These are phyloP conservation scores for Apiospora pterosperma DNA, from an alignment of 2,329 filamentous ascomycete genomes.

Conservation along the genomic window DNA sequence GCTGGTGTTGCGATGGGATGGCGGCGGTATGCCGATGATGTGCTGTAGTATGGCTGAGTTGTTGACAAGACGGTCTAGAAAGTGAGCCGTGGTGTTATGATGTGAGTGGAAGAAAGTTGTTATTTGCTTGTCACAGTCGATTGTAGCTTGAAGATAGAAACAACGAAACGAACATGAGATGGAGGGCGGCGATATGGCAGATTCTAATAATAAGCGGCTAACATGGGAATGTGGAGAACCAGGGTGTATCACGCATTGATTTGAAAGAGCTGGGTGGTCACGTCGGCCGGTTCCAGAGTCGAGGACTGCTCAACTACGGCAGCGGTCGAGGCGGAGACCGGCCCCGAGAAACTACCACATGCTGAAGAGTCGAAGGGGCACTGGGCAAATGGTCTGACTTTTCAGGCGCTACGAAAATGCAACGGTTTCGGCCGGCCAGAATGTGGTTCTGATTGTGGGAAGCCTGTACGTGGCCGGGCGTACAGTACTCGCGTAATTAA, in stretches of 20 bases:
- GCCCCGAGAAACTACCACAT: conserved; percentile 3
- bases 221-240: background rate
- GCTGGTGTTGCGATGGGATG: background rate
- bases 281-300: background rate
- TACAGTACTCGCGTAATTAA: background rate
- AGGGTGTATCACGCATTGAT: background rate
- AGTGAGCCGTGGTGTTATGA: background rate
- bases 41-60: background rate
- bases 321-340: conserved; percentile 5
- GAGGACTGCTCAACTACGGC: background rate
- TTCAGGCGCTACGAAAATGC: conserved; percentile 6
- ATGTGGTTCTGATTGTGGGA: background rate
- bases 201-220: background rate
- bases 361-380: background rate
- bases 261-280: background rate
- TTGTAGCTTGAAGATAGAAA: background rate
- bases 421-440: conserved; percentile 6
- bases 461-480: background rate
- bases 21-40: background rate
- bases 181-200: background rate
- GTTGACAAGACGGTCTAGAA: background rate
- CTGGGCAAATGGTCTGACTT: conserved; percentile 6
- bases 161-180: conserved; percentile 1
- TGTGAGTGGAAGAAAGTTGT: background rate
- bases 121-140: background rate